Evolutionary conservation across 2,329 filamentous ascomycete species (phyloP), one percentile per base, ranked within the genome.

Genomic region (Drechslerella stenobrocha): DNA sequence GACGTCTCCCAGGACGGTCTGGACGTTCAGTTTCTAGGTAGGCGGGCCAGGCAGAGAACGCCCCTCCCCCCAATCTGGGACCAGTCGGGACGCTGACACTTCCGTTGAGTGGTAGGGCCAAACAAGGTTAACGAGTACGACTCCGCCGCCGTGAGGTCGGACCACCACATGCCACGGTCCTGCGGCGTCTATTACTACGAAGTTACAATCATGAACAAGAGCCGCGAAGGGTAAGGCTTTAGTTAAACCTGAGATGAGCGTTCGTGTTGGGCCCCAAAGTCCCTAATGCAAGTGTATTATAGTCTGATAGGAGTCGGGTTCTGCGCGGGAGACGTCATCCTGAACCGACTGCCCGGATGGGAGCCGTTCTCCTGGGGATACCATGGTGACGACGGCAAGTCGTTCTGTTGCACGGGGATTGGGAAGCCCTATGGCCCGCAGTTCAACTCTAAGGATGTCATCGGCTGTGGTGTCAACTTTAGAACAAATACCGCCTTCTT

Each of bases 111-210:
- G 73, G 78, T 76, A 37, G 83, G 83, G 20, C 76, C 79, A 8
- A 78, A 79, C 37, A 84, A 84, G 75, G 81, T 82, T 44, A 78
- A 81, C 63, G 84, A 87, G 9, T 79, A 88, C 74, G 93, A 97
- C 75, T 89, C 90, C 15, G 90, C 85, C 32, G 84, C 89, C 9
- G 85, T 96, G 61, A 85, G 93, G 58, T 84, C 91, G 24, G 88
- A 98, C 76, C 81, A 90, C 75, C 83, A 86, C 48, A 96, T 97
- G 84, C 90, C 93, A 2, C 81, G 85, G 32, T 87, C 95, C 74
- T 93, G 89, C 71, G 93, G 93, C 1, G 87, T 98, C 65, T 98
- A 96, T 76, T 98, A 98, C 76, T 98, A 85, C 74, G 93, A 98
- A 75, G 81, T 87, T 22, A 77, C 82, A 6, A 82, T 89, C 47